Base-by-base conservation (phyloP, 2,329 filamentous ascomycete genomes). In the Botrytis sinoallii region DNA sequence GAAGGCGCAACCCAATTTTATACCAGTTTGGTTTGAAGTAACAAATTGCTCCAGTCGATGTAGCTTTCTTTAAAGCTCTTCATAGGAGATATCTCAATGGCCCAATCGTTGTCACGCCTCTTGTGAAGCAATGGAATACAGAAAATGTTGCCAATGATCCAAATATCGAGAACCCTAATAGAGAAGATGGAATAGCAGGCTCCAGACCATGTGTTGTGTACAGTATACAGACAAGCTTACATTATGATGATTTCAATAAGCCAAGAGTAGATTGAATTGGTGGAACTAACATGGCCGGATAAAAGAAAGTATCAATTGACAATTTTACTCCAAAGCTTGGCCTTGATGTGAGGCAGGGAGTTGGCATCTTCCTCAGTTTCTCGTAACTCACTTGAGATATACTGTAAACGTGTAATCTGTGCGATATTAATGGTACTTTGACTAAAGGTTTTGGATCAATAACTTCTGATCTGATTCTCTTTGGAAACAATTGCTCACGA, bases 221-320 rank as follows among this genome's bases (percentile, higher is more conserved):
- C 22, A 70, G 29, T 38, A 46, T 70, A 3, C 40, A 38, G 40
- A 55, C 25, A 60, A n/a, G 29, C 46, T 35, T 70, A 22, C 29
- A 46, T 35, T 29, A 38, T 35, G 32, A 20, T 25, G 55, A 40
- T 48, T 61, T 61, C 4, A 70, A 61, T 12, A 42, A 46, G 14
- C 16, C 29, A 10, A 38, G 55, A 18, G 29, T 70, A 14, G 52
- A 44, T 44, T 44, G 16, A 5, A 61, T 70, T 70, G 68, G 68
- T 61, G 46, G 68, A 70, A 70, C 40, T 10, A n/a, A 61, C 46
- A 4, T 70, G 20, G 46, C 52, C 25, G 4, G 20, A 70, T 70
- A 70, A 40, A 61, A 64, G 16, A 22, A 67, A n/a, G 22, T 6
- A 67, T 38, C 22, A 40, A n/a, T 55, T 40, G 12, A 55, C 40